Conservation (phyloP, 768 basidiomycete genomes). For the Mycena galopus region DNA sequence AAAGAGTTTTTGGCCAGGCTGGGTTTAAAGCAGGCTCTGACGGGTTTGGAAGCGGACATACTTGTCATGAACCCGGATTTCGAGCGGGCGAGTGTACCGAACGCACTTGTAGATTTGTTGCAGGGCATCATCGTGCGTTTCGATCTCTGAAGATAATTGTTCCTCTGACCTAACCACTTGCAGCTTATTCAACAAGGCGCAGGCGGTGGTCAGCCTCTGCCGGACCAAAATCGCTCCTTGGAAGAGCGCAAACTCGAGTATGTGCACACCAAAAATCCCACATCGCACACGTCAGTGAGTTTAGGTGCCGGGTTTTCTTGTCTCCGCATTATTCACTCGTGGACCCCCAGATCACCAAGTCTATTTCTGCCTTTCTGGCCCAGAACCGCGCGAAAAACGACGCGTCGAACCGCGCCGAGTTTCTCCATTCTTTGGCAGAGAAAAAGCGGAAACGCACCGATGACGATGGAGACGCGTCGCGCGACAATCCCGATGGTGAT, state of each 20-base stretch:
- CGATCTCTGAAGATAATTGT: conserved; percentile 5
- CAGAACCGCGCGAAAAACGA: conserved; percentile 79
- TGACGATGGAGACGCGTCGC: conserved; percentile 45
- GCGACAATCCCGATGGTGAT: conserved; percentile 2
- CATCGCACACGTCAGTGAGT: conserved; percentile 72
- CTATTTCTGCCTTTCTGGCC: conserved; percentile 80
- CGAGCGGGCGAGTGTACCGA: conserved; percentile 70
- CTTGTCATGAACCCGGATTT: conserved; percentile 76
- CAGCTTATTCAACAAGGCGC: conserved; percentile 45
- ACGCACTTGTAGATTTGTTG: conserved; percentile 65
- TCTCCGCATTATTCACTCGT: not conserved
- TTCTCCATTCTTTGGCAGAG: conserved; percentile 70
- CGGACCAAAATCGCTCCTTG: conserved; percentile 50
- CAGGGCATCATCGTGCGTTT: conserved; percentile 63
- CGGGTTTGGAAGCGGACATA: conserved; percentile 79
- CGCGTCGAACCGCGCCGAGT: conserved; percentile 82
- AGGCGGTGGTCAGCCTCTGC: conserved; percentile 13
- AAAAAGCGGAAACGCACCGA: conserved; percentile 66
- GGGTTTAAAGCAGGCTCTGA: conserved; percentile 69
- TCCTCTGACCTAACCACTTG: conserved; percentile 1
- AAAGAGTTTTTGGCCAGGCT: conserved; percentile 66
- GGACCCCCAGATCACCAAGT: conserved; percentile 69
- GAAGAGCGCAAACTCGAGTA: conserved; percentile 82
- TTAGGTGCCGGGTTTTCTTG: conserved; percentile 15
- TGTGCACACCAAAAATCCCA: conserved; percentile 63